These are phyloP conservation scores for Trametes polyzona DNA, from an alignment of 1,284 basidiomycete species.

Conservation along the genomic window DNA sequence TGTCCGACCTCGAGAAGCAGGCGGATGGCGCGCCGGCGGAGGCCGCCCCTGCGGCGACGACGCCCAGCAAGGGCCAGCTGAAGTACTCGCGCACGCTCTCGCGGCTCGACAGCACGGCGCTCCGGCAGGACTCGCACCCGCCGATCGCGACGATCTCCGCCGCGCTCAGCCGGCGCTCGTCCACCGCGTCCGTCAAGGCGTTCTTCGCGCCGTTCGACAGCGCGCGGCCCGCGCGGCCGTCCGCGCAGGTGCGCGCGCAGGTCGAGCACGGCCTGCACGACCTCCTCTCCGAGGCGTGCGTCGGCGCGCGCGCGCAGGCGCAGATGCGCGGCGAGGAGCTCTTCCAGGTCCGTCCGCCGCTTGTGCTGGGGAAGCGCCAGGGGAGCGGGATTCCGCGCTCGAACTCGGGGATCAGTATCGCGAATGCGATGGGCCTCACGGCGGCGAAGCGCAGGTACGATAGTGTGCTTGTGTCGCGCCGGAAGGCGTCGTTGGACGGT, in stretches of 20 bases:
- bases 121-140: conserved; percentile 24
- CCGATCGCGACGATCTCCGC: conserved; percentile 26
- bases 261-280: conserved; percentile 72
- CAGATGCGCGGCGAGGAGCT: conserved; percentile 63
- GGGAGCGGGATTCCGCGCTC: conserved; percentile 32
- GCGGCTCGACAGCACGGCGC: conserved; percentile 30
- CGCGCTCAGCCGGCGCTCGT: conserved; percentile 56
- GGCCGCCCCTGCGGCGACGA: not conserved
- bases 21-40: not conserved
- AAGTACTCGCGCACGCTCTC: conserved; percentile 28
- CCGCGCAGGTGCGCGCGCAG: conserved; percentile 65
- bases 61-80: conserved; percentile 12
- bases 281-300: conserved; percentile 66
- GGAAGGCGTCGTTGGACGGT: conserved; percentile 46
- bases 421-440: conserved; percentile 49
- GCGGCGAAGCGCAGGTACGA: conserved; percentile 66
- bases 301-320: conserved; percentile 62
- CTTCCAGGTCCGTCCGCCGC: conserved; percentile 51
- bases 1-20: conserved; percentile 53
- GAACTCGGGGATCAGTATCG: conserved; percentile 45
- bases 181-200: conserved; percentile 58
- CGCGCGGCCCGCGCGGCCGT: conserved; percentile 65
- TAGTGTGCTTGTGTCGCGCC: conserved; percentile 63
- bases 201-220: conserved; percentile 59
- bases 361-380: conserved; percentile 29